These are phyloP conservation scores for Bothriochloa decipiens DNA, from an alignment of 176 grass and related monocot genomes.

Conservation along the genomic window DNA sequence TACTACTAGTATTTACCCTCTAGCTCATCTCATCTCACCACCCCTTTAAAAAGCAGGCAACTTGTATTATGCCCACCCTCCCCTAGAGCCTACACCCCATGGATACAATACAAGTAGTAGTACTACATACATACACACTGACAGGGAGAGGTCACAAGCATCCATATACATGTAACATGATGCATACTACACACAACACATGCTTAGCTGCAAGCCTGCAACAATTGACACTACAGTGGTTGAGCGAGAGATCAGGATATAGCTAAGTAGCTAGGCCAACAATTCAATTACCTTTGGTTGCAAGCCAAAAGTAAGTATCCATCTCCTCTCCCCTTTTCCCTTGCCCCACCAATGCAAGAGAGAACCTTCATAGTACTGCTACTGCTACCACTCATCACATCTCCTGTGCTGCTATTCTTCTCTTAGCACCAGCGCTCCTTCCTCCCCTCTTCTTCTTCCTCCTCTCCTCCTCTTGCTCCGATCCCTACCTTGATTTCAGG, in stretches of 20 bases:
- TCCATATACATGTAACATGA: not conserved
- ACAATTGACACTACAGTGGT: slow-evolving; percentile 6
- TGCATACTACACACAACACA: not conserved
- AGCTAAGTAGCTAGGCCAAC: not conserved
- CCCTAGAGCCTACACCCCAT: not conserved
- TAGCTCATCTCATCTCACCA: not conserved
- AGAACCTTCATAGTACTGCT: slow-evolving; percentile 48
- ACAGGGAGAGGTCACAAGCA: not conserved
- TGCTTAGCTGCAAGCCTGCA: not conserved
- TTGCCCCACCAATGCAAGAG: slow-evolving; percentile 38
- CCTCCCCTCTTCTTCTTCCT: not conserved
- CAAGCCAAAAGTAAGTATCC: slow-evolving; percentile 55
- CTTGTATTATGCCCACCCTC: slow-evolving; percentile 53
- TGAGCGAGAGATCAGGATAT: not conserved
- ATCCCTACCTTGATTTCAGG: not conserved
- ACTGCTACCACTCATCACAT: slow-evolving; percentile 14
- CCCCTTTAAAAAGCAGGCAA: slow-evolving; percentile 53
- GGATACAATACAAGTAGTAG: not conserved
- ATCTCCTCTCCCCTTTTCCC: slow-evolving; percentile 18
- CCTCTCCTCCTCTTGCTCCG: not conserved
- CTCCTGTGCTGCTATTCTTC: not conserved
- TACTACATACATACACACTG: not conserved
- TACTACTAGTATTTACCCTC: not conserved
- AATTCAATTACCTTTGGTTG: slow-evolving; percentile 44
- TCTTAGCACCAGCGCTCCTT: not conserved